phyloP scores from a whole-genome alignment of 257 asterid genomes.

The Nicotiana noctiflora region DNA sequence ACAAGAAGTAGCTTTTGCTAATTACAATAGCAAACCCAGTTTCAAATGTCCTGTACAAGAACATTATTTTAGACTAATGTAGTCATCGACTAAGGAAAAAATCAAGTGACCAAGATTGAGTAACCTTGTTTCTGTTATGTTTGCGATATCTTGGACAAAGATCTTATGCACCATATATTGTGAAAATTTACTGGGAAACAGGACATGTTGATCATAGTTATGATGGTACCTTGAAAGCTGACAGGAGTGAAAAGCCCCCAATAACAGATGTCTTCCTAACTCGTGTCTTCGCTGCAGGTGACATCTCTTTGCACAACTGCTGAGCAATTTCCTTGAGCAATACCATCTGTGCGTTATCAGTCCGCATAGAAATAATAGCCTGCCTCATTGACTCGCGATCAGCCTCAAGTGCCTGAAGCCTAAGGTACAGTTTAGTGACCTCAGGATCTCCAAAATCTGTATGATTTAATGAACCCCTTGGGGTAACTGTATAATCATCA shows the following conservation, averaged over 20 bases:
- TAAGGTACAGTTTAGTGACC: slow-evolving; percentile 71
- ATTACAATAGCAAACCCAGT: no score
- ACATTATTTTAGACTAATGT: neutral
- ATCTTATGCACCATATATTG: neutral
- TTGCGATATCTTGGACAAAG: neutral
- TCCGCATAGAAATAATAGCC: slow-evolving; percentile 74
- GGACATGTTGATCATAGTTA: neutral
- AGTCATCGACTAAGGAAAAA: no score
- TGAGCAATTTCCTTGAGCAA: slow-evolving; percentile 95
- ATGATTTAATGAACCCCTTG: slow-evolving; percentile 41
- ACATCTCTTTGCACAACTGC: slow-evolving; percentile 68
- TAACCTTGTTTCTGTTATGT: no score
- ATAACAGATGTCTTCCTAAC: slow-evolving; percentile 39
- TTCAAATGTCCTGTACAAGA: no score
- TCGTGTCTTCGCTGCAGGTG: slow-evolving; percentile 39
- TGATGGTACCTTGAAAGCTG: slow-evolving; percentile 67
- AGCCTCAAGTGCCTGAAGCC: slow-evolving; percentile 97
- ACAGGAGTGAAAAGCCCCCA: slow-evolving; percentile 42
- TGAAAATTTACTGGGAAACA: slow-evolving; percentile 16
- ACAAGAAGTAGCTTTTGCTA: no score
- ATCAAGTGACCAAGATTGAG: no score
- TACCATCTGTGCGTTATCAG: slow-evolving; percentile 83
- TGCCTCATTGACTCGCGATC: slow-evolving; percentile 98
- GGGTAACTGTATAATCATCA: slow-evolving; percentile 46
- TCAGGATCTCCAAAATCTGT: slow-evolving; percentile 54